Conservation (phyloP, 345 rosid genomes). For the Psidium friedrichsthalianum region DNA sequence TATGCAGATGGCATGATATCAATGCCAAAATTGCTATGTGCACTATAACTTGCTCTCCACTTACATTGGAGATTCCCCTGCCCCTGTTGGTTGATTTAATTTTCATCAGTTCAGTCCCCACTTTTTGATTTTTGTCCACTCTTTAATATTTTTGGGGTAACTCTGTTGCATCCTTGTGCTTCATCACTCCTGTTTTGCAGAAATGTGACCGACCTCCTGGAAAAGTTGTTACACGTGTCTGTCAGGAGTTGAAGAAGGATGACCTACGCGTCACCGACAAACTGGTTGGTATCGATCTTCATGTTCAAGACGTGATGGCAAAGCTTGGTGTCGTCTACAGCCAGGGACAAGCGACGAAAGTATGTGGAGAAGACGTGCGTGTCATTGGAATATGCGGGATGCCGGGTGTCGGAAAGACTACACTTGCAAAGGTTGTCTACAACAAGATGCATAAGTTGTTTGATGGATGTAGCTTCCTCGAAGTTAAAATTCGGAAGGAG, state of each 20-base stretch:
- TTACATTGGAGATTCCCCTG: no score
- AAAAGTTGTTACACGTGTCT: not conserved
- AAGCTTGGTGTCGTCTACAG: not conserved
- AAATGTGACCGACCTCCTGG: no score
- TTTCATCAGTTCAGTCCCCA: not conserved
- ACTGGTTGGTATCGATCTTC: conserved; percentile 2
- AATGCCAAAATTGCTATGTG: not conserved
- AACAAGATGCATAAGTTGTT: not conserved
- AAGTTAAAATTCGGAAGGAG: no score
- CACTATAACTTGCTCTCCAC: not conserved
- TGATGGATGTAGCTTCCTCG: conserved; percentile 1
- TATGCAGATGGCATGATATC: not conserved
- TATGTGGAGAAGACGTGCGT: not conserved
- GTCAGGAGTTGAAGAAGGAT: not conserved
- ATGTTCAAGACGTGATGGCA: not conserved
- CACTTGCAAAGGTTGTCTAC: not conserved
- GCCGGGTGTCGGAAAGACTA: not conserved
- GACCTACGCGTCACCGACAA: not conserved
- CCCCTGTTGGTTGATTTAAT: not conserved
- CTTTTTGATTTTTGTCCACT: no score
- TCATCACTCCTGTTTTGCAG: no score
- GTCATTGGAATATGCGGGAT: not conserved
- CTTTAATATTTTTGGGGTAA: no score
- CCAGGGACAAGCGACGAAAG: no score
- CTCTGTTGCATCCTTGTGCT: no score